Evolutionary conservation across 768 basidiomycete genomes (phyloP).

Genomic region (Amanita exitialis): DNA sequence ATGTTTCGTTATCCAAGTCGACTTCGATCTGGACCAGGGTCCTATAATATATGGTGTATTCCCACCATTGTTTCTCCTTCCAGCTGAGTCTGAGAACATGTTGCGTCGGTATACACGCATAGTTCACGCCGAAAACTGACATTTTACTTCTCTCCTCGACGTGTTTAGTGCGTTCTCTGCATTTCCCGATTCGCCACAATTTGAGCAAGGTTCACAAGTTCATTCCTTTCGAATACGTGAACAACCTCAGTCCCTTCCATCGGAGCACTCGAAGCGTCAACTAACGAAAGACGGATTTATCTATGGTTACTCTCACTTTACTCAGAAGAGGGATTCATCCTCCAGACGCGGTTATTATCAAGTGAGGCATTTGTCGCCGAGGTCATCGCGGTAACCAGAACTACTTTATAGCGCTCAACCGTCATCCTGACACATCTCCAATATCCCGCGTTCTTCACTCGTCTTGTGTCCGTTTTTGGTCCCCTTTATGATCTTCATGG

Average conservation of each 20-base stretch:
- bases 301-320: slow-evolving; percentile 74
- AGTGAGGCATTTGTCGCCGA: slow-evolving; percentile 25
- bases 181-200: slow-evolving; percentile 83
- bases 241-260: slow-evolving; percentile 18
- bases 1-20: slow-evolving; percentile 32
- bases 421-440: slow-evolving; percentile 75
- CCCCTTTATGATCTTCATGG: slow-evolving; percentile 69
- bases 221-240: slow-evolving; percentile 84
- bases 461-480: slow-evolving; percentile 56
- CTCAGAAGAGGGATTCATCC: slow-evolving; percentile 50
- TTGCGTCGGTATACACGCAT: slow-evolving; percentile 25
- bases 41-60: slow-evolving; percentile 67
- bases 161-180: slow-evolving; percentile 73
- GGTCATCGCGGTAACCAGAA: neutral
- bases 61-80: slow-evolving; percentile 53
- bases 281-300: slow-evolving; percentile 51
- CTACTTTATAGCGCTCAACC: slow-evolving; percentile 50
- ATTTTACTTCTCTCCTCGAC: neutral
- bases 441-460: slow-evolving; percentile 78
- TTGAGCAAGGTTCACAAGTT: slow-evolving; percentile 72
- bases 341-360: slow-evolving; percentile 78
- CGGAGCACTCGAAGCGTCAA: slow-evolving; percentile 21
- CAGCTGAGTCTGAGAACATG: slow-evolving; percentile 77
- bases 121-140: neutral
- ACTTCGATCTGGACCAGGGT: slow-evolving; percentile 85